Evolutionary conservation across 768 basidiomycete species (phyloP).

Genomic region (Pholiota molesta): DNA sequence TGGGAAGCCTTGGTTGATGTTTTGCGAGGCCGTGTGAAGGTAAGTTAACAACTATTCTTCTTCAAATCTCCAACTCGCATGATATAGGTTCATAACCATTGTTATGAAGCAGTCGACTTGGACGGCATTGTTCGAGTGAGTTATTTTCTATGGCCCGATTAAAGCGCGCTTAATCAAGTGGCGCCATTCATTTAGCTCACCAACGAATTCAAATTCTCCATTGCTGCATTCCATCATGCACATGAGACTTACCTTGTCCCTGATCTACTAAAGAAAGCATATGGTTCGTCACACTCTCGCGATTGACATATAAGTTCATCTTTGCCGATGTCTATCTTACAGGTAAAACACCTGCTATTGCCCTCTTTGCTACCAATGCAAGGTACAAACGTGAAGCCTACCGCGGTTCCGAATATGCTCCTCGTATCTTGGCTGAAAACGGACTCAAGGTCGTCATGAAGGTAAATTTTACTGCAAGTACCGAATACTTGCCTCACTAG

Average conservation of each 20-base stretch:
- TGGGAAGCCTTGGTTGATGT: slow-evolving; percentile 80
- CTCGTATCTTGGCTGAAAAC: slow-evolving; percentile 66
- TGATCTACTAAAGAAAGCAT: slow-evolving; percentile 71
- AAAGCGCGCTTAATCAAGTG: too few species aligned
- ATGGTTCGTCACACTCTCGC: slow-evolving; percentile 38
- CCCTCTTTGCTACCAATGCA: slow-evolving; percentile 65
- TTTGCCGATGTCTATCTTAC: background rate
- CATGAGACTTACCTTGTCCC: slow-evolving; percentile 89
- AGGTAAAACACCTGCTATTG: slow-evolving; percentile 71
- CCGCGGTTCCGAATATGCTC: slow-evolving; percentile 77
- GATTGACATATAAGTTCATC: background rate
- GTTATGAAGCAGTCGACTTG: slow-evolving; percentile 67
- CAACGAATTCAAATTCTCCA: slow-evolving; percentile 71
- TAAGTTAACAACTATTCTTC: slow-evolving; percentile 17
- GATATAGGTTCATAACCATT: slow-evolving; percentile 55
- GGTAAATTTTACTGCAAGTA: slow-evolving; percentile 30
- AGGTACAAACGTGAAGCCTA: slow-evolving; percentile 80
- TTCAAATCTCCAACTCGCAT: background rate
- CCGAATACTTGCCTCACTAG: background rate
- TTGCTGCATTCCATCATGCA: slow-evolving; percentile 79
- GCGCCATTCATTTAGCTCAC: slow-evolving; percentile 37
- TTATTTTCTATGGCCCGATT: background rate
- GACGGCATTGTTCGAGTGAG: slow-evolving; percentile 66
- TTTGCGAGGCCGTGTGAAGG: slow-evolving; percentile 77
- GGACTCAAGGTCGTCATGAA: slow-evolving; percentile 80